These are phyloP conservation scores for Penicillium steckii DNA, from an alignment of 495 filamentous ascomycete genomes.

Conservation along the genomic window DNA sequence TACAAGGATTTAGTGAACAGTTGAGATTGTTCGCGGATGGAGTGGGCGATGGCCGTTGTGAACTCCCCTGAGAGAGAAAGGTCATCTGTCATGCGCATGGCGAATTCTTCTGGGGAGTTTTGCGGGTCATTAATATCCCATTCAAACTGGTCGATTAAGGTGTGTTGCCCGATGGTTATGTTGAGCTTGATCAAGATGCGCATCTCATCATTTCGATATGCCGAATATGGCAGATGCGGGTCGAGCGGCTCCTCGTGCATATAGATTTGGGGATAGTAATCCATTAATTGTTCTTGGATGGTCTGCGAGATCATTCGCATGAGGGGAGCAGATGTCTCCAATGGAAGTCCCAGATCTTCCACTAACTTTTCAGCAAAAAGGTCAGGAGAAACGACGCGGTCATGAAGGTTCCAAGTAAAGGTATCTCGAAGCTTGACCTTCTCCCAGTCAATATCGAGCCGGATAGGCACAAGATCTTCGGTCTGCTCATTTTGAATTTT, in stretches of 20 bases:
- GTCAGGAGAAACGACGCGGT: slow-evolving; percentile 73
- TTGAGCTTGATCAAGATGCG: slow-evolving; percentile 92
- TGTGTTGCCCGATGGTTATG: slow-evolving; percentile 95
- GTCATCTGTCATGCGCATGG: slow-evolving; percentile 80
- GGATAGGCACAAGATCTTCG: slow-evolving; percentile 87
- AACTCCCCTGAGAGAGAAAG: slow-evolving; percentile 95
- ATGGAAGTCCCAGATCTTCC: slow-evolving; percentile 83
- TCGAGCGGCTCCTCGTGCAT: slow-evolving; percentile 90
- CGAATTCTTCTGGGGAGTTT: slow-evolving; percentile 94
- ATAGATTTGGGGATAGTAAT: slow-evolving; percentile 87
- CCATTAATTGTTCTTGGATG: slow-evolving; percentile 85
- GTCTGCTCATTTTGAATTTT: slow-evolving; percentile 81
- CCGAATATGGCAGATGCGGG: slow-evolving; percentile 83
- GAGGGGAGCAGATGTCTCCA: slow-evolving; percentile 60
- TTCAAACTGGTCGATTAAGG: slow-evolving; percentile 94
- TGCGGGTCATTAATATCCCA: slow-evolving; percentile 96
- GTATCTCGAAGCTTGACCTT: slow-evolving; percentile 96
- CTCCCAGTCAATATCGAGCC: slow-evolving; percentile 92
- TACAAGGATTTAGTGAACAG: slow-evolving; percentile 92
- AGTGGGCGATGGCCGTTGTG: slow-evolving; percentile 94
- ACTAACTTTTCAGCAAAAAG: slow-evolving; percentile 85
- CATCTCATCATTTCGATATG: slow-evolving; percentile 99
- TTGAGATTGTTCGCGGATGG: slow-evolving; percentile 92
- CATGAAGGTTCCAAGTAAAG: slow-evolving; percentile 97
- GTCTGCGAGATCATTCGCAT: slow-evolving; percentile 75